These are phyloP conservation scores for Deinandra increscens DNA, from an alignment of 129 eudicot species.

Conservation along the genomic window DNA sequence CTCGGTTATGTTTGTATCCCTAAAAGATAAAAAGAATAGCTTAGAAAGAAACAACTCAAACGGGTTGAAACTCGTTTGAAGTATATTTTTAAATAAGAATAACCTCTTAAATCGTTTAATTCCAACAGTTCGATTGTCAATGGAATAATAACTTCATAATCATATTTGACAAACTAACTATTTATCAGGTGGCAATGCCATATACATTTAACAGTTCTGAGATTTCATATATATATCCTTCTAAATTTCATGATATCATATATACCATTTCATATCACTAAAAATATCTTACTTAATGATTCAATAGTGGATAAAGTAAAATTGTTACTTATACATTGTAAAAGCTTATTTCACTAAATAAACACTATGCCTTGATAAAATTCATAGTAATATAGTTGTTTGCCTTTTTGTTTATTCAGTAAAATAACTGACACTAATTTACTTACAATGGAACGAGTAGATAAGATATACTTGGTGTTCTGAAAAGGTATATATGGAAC, in stretches of 20 bases:
- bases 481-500: neutral
- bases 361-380: neutral
- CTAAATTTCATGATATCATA: neutral
- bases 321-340: neutral
- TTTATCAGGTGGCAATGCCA: neutral
- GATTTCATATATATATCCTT: neutral
- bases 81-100: neutral
- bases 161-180: neutral
- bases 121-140: neutral
- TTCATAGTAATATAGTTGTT: neutral
- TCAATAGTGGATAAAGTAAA: neutral
- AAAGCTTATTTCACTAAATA: neutral
- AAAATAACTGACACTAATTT: neutral
- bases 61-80: neutral
- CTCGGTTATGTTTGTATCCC: neutral
- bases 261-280: neutral
- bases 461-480: neutral
- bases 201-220: neutral
- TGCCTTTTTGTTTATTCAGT: neutral
- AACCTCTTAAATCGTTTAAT: neutral
- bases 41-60: neutral
- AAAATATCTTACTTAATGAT: neutral
- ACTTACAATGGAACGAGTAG: neutral
- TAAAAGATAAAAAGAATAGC: neutral
- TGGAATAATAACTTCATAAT: slow-evolving; percentile 3